These are phyloP conservation scores for Hypsizygus ulmarius DNA, from an alignment of 1,284 basidiomycete species.

Conservation along the genomic window DNA sequence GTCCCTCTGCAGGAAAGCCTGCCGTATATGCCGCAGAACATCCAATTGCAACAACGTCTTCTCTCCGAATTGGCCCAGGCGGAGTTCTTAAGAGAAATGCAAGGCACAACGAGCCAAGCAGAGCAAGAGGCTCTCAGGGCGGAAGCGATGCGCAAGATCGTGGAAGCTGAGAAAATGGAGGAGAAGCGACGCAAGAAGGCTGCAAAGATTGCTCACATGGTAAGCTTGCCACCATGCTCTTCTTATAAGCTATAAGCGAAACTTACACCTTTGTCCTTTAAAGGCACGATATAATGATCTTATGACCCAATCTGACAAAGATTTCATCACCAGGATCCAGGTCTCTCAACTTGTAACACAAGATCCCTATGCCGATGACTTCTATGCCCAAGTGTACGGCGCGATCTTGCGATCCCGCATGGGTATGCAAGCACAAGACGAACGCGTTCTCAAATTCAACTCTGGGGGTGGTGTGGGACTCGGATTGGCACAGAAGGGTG, in stretches of 20 bases:
- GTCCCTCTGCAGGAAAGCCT: slow-evolving; percentile 43
- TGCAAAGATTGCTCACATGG: slow-evolving; percentile 85
- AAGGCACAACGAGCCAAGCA: slow-evolving; percentile 47
- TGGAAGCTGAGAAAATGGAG: slow-evolving; percentile 85
- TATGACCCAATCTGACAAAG: slow-evolving; percentile 99
- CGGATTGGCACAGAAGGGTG: slow-evolving; percentile 65
- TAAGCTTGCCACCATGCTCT: slow-evolving; percentile 24
- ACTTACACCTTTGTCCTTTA: slow-evolving; percentile 8
- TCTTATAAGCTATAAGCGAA: neutral
- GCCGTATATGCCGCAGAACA: slow-evolving; percentile 54
- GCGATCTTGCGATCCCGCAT: slow-evolving; percentile 77
- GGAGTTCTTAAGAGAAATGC: slow-evolving; percentile 63
- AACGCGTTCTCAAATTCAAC: slow-evolving; percentile 80
- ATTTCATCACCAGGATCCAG: slow-evolving; percentile 99
- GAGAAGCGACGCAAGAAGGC: slow-evolving; percentile 78
- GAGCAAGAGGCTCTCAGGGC: slow-evolving; percentile 68
- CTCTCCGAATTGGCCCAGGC: slow-evolving; percentile 69
- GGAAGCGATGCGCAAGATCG: slow-evolving; percentile 83
- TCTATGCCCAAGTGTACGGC: slow-evolving; percentile 96
- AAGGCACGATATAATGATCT: slow-evolving; percentile 95
- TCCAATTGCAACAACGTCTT: slow-evolving; percentile 69
- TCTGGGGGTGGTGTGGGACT: slow-evolving; percentile 80
- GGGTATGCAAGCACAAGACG: slow-evolving; percentile 67
- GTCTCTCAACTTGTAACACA: slow-evolving; percentile 95
- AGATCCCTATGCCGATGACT: slow-evolving; percentile 97